These are phyloP conservation scores for Macadamia tetraphylla DNA, from an alignment of 164 flowering plant genomes.

Conservation along the genomic window DNA sequence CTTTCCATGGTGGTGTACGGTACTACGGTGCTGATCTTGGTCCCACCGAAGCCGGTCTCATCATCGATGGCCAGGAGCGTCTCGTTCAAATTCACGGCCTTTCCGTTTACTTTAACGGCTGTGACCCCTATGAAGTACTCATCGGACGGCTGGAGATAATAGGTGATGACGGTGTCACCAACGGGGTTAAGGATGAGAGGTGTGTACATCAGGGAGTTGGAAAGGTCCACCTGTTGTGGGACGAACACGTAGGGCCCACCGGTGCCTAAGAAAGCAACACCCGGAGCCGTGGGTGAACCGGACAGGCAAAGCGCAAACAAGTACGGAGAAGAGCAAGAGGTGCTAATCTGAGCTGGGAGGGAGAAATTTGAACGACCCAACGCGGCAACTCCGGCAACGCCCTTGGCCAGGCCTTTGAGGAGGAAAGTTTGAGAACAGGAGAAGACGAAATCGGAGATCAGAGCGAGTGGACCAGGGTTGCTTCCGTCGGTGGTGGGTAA, in stretches of 20 bases:
- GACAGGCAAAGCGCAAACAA: slow-evolving; percentile 36
- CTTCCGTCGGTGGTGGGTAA: slow-evolving; percentile 20
- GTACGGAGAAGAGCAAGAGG: slow-evolving; percentile 4
- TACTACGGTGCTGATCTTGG: slow-evolving; percentile 27
- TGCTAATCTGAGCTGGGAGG: slow-evolving; percentile 28
- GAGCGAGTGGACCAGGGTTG: slow-evolving; percentile 20
- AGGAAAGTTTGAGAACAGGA: slow-evolving; percentile 13
- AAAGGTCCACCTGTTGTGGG: slow-evolving; percentile 22
- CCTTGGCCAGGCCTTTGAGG: slow-evolving; percentile 11
- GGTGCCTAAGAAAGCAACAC: slow-evolving; percentile 30
- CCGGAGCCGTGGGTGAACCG: slow-evolving; percentile 22
- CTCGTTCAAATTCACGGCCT: slow-evolving; percentile 5
- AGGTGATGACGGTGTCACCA: slow-evolving; percentile 6
- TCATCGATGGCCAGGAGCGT: slow-evolving; percentile 16
- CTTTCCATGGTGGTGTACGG: slow-evolving; percentile 27
- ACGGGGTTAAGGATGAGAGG: slow-evolving; percentile 24
- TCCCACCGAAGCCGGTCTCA: slow-evolving; percentile 28
- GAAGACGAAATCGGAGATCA: slow-evolving; percentile 16
- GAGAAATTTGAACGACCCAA: slow-evolving; percentile 28
- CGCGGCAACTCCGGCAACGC: slow-evolving; percentile 20
- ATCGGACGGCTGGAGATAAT: slow-evolving; percentile 11
- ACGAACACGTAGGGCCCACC: slow-evolving; percentile 30
- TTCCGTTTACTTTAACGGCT: slow-evolving; percentile 21
- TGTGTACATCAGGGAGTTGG: slow-evolving; percentile 28
- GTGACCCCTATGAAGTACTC: slow-evolving; percentile 27